Evolutionary conservation across 495 filamentous ascomycete species (phyloP).

Genomic region (Aspergillus baeticus): DNA sequence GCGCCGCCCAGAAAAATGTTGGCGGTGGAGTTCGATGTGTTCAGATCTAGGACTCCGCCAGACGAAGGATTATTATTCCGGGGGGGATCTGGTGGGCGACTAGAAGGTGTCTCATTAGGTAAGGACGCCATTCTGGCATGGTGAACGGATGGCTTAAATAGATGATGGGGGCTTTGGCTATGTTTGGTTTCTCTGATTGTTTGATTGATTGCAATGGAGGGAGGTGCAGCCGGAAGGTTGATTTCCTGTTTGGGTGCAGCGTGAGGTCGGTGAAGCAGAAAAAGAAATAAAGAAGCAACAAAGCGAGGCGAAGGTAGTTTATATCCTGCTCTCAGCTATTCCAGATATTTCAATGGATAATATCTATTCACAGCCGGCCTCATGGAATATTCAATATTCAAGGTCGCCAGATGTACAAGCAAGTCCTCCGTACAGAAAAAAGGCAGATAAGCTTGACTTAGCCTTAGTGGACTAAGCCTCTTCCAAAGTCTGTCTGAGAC

Average conservation of each 20-base stretch:
- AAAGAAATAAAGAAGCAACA: neutral
- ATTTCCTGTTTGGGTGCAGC: neutral
- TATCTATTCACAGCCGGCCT: no score
- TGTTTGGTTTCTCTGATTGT: neutral
- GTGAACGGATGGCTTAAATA: neutral
- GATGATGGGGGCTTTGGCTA: neutral
- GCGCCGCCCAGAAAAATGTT: constrained; percentile 63
- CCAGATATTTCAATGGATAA: neutral
- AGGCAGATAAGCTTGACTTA: no score
- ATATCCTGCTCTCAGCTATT: neutral
- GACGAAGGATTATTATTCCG: constrained; percentile 3
- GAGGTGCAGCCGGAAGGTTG: neutral
- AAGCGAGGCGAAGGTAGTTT: neutral
- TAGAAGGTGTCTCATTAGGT: constrained; percentile 2
- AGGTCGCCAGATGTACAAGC: no score
- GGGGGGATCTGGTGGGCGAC: constrained; percentile 10
- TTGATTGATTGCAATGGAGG: neutral
- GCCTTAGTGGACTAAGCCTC: no score
- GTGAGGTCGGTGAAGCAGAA: constrained; percentile 2
- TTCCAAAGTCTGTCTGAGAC: no score
- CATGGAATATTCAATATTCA: no score
- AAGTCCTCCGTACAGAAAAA: no score
- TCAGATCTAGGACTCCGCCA: constrained; percentile 28
- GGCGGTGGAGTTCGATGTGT: constrained; percentile 66
- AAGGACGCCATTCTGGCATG: constrained; percentile 14